These are phyloP conservation scores for Exophiala bonariae DNA, from an alignment of 2,329 filamentous ascomycete genomes.

Conservation along the genomic window DNA sequence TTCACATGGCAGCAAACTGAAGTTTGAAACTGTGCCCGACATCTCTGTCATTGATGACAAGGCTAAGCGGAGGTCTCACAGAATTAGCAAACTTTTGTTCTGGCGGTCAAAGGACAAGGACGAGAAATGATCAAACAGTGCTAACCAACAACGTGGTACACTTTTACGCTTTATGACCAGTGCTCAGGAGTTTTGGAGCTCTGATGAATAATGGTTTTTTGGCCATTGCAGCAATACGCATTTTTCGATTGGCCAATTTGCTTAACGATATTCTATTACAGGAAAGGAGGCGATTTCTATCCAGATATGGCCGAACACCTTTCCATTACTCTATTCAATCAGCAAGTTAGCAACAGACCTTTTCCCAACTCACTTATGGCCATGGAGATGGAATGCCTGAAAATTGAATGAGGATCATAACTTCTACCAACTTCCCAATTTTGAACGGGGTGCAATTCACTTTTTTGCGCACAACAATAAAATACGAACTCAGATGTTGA, in stretches of 20 bases:
- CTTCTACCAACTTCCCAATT: too few relatives aligned
- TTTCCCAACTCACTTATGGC: too few relatives aligned
- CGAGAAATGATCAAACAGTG: constrained; percentile 24
- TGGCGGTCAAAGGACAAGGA: constrained; percentile 51
- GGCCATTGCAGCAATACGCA: not conserved
- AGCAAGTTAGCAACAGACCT: too few relatives aligned
- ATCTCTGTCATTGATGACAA: constrained; percentile 38
- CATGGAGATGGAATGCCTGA: too few relatives aligned
- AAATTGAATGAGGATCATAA: too few relatives aligned
- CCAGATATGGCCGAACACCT: too few relatives aligned
- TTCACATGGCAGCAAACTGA: constrained; percentile 40
- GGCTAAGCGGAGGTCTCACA: constrained; percentile 44
- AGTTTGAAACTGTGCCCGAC: constrained; percentile 35
- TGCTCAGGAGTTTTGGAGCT: constrained; percentile 13
- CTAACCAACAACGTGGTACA: not conserved
- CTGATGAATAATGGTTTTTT: constrained; percentile 8
- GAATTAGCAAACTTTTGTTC: constrained; percentile 49
- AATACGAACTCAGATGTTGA: too few relatives aligned
- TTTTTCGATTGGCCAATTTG: not conserved
- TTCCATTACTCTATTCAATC: too few relatives aligned
- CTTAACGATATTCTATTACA: not conserved
- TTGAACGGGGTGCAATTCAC: too few relatives aligned
- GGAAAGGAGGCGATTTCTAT: not conserved
- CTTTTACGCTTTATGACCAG: constrained; percentile 23
- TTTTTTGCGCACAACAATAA: too few relatives aligned